Evolutionary conservation across 768 basidiomycete species (phyloP).

Genomic region (Dendrothele bispora): DNA sequence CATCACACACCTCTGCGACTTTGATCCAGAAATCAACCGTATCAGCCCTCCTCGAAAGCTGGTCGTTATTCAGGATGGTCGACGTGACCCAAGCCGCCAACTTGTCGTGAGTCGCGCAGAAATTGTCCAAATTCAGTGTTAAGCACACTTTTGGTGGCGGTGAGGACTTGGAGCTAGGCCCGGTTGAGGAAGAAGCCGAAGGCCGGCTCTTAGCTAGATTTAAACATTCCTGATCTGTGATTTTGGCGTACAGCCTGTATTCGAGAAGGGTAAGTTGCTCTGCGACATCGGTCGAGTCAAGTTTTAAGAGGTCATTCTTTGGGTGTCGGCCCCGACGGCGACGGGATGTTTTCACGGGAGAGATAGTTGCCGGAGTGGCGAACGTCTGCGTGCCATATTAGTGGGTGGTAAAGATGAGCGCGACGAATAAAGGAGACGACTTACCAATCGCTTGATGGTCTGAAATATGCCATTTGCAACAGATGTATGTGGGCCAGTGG

Average conservation of each 20-base stretch:
- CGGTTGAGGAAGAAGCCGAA: too few relatives aligned
- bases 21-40: slow-evolving; percentile 74
- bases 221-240: slow-evolving; percentile 76
- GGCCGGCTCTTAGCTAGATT: slow-evolving; percentile 49
- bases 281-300: slow-evolving; percentile 71
- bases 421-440: slow-evolving; percentile 17
- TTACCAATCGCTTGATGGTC: slow-evolving; percentile 56
- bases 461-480: slow-evolving; percentile 51
- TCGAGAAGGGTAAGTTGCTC: slow-evolving; percentile 83
- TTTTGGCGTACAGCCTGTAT: slow-evolving; percentile 63
- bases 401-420: slow-evolving; percentile 4
- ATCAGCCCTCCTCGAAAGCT: slow-evolving; percentile 53
- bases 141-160: too few relatives aligned
- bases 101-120: slow-evolving; percentile 61
- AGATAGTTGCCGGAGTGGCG: slow-evolving; percentile 21
- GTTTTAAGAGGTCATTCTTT: slow-evolving; percentile 61
- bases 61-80: slow-evolving; percentile 55
- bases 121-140: slow-evolving; percentile 49
- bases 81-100: slow-evolving; percentile 66
- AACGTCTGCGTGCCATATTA: slow-evolving; percentile 37
- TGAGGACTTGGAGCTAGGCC: too few relatives aligned
- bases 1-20: slow-evolving; percentile 64
- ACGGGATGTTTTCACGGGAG: slow-evolving; percentile 22
- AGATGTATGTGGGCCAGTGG: slow-evolving; percentile 34
- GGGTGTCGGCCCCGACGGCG: slow-evolving; percentile 45